Conservation (phyloP, 805 yeast species). For the Myxozyma vanderwaltii region DNA sequence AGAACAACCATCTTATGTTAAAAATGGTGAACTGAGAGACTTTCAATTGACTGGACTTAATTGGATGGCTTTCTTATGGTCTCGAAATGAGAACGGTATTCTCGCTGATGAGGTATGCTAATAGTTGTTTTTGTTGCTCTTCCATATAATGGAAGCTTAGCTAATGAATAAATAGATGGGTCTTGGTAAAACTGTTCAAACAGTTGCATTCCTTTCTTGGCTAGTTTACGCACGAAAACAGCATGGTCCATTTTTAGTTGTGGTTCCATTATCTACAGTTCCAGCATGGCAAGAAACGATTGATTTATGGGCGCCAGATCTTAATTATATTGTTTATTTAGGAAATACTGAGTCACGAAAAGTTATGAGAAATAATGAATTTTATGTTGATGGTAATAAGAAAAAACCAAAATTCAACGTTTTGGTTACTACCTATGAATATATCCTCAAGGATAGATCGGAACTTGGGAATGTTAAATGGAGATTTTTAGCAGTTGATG, state of each 20-base stretch:
- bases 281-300: constrained; percentile 99
- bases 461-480: constrained; percentile 84
- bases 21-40: constrained; percentile 90
- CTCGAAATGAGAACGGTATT: constrained; percentile 95
- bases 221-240: constrained; percentile 91
- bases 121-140: not conserved
- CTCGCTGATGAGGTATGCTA: constrained; percentile 79
- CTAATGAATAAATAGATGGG: too few relatives aligned
- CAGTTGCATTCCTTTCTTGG: constrained; percentile 94
- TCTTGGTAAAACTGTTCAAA: constrained; percentile 95
- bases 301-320: constrained; percentile 96
- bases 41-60: constrained; percentile 97
- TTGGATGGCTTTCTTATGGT: constrained; percentile 99
- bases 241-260: constrained; percentile 95
- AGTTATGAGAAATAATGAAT: constrained; percentile 81
- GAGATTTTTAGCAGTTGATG: constrained; percentile 98
- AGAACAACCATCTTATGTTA: constrained; percentile 84
- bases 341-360: constrained; percentile 88
- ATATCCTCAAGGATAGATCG: constrained; percentile 81
- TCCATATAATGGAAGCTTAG: too few relatives aligned
- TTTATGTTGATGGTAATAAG: constrained; percentile 58
- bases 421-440: constrained; percentile 93
- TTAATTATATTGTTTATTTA: constrained; percentile 87
- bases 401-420: constrained; percentile 86
- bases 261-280: constrained; percentile 92